Evolutionary conservation across 169 alveolate genomes (phyloP), one percentile per base, ranked within the genome.

Genomic region (Plasmodium coatneyi): DNA sequence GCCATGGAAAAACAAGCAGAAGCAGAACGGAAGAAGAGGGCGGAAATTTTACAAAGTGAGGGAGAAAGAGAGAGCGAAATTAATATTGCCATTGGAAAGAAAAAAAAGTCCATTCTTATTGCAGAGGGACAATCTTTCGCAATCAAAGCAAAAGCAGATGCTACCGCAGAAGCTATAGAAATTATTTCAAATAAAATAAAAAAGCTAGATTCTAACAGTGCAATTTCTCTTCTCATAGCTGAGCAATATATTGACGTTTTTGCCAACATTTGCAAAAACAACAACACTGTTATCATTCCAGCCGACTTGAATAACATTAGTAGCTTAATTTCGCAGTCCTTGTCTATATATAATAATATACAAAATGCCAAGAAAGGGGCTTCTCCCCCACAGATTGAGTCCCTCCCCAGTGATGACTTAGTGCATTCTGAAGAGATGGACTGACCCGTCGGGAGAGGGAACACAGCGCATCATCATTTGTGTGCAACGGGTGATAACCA

Each of bases 1-100:
- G 99, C 99, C 36, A 98, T 98, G 99, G 99, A 98, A 86, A 94
- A 96, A 22, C 98, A 97, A 97, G 99, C 99, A 39, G 99, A 98
- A 92, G 99, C 99, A 30, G 99, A 98, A 95, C 95, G 99, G 54
- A 94, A 96, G 74, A 98, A 98, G 92, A 91, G 99, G 72, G 99
- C 99, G 0, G 98, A 97, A 28, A 98, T 98, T 30, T 94, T 98
- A 70, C 97, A 97, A 78, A 97, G 99, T 92, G 99, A 98, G 92
- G 99, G 99, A 60, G 98, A 97, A 92, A 95, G 97, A 87, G 97
- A 96, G 70, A 96, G 99, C 80, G 97, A 97, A 80, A 98, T 98
- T 66, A 98, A 98, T 94, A 86, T 97, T 66, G 99, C 99, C n/a
- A 96, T 97, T 92, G 99, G 99, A 19, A 94, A 97, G 79, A 97